Evolutionary conservation across 768 basidiomycete genomes (phyloP), one percentile per base, ranked within the genome.

Genomic region (Leucosporidium yakuticum): DNA sequence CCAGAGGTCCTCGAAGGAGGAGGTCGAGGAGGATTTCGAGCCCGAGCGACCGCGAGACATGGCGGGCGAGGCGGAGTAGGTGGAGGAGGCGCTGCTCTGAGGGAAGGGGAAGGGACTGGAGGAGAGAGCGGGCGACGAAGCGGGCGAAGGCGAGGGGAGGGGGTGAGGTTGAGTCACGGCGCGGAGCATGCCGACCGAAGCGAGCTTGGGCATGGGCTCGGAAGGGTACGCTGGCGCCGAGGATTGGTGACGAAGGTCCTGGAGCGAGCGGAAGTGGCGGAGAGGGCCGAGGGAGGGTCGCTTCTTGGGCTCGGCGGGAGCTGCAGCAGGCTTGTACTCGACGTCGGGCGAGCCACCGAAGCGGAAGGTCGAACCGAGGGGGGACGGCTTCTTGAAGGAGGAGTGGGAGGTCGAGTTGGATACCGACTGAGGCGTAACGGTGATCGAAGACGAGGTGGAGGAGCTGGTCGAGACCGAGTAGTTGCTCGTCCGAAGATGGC

Each of bases 1-100:
- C 67, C 67, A 68, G 34, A 68, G 67, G 39, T 69, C 68, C 17
- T 69, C 68, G 20, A 64, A 29, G 15, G 68, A 69, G 20, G 60
- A 50, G 29, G 39, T 59, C 4, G 68, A 31, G 32, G 55, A 69
- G 11, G 68, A 69, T 23, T 57, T 65, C n/a, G 68, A 65, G 47
- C 55, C 53, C 60, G 61, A 12, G 44, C 21, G 15, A 50, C 25
- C 7, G 29, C 68, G 51, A 8, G 56, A 34, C 64, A 69, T 65
- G 8, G 49, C 32, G 20, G 54, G 31, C 7, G 68, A 47, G 44
- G 47, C 31, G 7, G 55, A 21, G 31, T 23, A 21, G 15, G 31
- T 7, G 39, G 39, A 44, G 55, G 32, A 34, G 25, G 11, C 31
- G 32, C 12, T 29, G 55, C 2, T 29, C 21, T 17, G 55, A 32